These are phyloP conservation scores for Scheffersomyces segobiensis DNA, from an alignment of 1,139 yeast species.

Conservation along the genomic window DNA sequence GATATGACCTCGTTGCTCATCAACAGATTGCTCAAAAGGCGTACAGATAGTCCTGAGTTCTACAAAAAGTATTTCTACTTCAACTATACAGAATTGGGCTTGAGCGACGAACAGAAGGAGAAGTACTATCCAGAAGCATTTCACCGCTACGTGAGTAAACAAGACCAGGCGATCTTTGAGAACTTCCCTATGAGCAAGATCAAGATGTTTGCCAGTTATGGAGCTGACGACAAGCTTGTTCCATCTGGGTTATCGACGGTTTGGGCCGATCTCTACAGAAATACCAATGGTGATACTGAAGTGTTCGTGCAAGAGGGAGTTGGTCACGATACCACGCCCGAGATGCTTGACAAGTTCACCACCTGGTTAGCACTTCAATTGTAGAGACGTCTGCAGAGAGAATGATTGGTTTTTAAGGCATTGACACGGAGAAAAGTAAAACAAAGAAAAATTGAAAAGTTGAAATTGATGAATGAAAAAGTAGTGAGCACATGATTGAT, in stretches of 20 bases:
- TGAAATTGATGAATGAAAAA: neutral
- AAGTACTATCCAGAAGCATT: slow-evolving; percentile 35
- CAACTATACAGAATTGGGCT: slow-evolving; percentile 36
- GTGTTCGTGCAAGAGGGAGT: slow-evolving; percentile 30
- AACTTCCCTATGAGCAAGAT: slow-evolving; percentile 33
- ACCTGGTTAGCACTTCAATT: slow-evolving; percentile 29
- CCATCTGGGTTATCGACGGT: slow-evolving; percentile 34
- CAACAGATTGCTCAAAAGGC: slow-evolving; percentile 33
- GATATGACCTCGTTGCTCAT: slow-evolving; percentile 46
- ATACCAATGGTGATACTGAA: slow-evolving; percentile 26
- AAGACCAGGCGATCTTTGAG: slow-evolving; percentile 37
- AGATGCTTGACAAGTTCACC: slow-evolving; percentile 36
- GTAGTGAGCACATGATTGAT: neutral
- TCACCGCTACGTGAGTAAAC: slow-evolving; percentile 30
- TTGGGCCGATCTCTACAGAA: slow-evolving; percentile 36
- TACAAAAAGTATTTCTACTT: slow-evolving; percentile 33
- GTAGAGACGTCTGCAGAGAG: neutral
- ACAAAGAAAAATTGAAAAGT: neutral
- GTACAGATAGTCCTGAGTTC: slow-evolving; percentile 15
- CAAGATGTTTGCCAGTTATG: slow-evolving; percentile 40
- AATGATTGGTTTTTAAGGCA: too few relatives aligned
- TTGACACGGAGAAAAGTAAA: too few relatives aligned
- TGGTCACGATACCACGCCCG: slow-evolving; percentile 37
- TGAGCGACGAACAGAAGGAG: slow-evolving; percentile 25
- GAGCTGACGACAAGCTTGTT: slow-evolving; percentile 37